Conservation (phyloP, 2,329 filamentous ascomycete genomes). For the Calonectria henricotiae region DNA sequence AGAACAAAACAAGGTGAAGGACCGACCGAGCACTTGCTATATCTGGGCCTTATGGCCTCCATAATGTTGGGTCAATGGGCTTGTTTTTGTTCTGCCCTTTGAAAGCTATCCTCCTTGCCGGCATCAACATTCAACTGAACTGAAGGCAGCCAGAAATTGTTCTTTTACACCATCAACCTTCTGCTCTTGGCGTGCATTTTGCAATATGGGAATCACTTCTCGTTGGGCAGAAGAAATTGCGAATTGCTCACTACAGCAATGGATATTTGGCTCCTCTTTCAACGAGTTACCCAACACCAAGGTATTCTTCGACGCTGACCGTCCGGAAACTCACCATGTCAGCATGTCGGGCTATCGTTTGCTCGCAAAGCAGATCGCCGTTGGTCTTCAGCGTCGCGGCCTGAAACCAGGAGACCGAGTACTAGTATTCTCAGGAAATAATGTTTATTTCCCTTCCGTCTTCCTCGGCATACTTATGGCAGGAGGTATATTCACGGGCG, state of each 20-base stretch:
- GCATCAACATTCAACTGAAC: neutral
- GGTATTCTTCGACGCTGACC: slow-evolving; percentile 75
- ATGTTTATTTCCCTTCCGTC: slow-evolving; percentile 79
- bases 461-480: slow-evolving; percentile 84
- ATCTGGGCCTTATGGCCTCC: neutral
- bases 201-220: slow-evolving; percentile 64
- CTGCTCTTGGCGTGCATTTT: too few relatives aligned
- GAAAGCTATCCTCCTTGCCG: too few relatives aligned
- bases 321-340: slow-evolving; percentile 78
- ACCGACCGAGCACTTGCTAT: neutral
- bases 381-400: slow-evolving; percentile 77
- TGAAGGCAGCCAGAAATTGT: too few relatives aligned
- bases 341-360: slow-evolving; percentile 77
- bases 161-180: too few relatives aligned
- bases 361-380: slow-evolving; percentile 80
- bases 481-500: slow-evolving; percentile 83
- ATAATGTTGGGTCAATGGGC: too few relatives aligned
- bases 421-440: slow-evolving; percentile 83
- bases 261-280: slow-evolving; percentile 68
- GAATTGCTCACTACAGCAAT: slow-evolving; percentile 68
- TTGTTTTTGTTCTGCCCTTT: neutral
- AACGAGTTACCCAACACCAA: slow-evolving; percentile 61
- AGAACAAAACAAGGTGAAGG: neutral
- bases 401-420: slow-evolving; percentile 79
- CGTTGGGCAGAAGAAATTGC: slow-evolving; percentile 65